Conservation (phyloP, 192 early-diverging fungal genomes). For the Entophlyctis luteolus region DNA sequence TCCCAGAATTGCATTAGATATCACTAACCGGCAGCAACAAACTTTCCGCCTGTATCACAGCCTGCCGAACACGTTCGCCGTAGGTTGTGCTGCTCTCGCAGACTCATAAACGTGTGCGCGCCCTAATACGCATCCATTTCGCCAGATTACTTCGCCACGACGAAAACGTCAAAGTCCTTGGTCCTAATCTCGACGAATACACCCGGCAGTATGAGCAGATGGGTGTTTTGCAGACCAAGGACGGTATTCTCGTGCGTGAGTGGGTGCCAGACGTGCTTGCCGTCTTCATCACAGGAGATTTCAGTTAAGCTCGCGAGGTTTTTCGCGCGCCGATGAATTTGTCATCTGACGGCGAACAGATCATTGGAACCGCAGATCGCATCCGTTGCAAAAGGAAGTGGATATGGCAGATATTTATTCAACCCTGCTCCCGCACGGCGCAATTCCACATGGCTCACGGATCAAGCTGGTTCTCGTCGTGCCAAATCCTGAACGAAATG, state of each 20-base stretch:
- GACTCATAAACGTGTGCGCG: too few relatives aligned
- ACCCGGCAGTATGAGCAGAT: too few relatives aligned
- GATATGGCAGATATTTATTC: constrained; percentile 72
- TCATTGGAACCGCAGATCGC: constrained; percentile 71
- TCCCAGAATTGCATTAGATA: too few relatives aligned
- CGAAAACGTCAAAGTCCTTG: too few relatives aligned
- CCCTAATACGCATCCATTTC: too few relatives aligned
- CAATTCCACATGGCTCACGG: constrained; percentile 82
- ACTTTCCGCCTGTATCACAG: too few relatives aligned
- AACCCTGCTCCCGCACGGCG: constrained; percentile 56
- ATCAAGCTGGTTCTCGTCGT: constrained; percentile 70
- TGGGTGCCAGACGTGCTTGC: constrained; percentile 83
- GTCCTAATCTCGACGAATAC: too few relatives aligned
- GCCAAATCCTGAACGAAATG: constrained; percentile 57
- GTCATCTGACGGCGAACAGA: constrained; percentile 47
- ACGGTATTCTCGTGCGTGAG: constrained; percentile 79
- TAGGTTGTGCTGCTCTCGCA: too few relatives aligned
- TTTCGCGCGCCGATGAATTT: too few relatives aligned
- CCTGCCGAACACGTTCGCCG: too few relatives aligned
- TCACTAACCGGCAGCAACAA: too few relatives aligned
- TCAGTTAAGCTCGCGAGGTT: constrained; percentile 66
- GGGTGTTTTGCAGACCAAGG: constrained; percentile 40
- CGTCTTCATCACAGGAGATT: constrained; percentile 86
- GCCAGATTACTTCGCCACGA: too few relatives aligned
- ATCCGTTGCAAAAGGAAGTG: constrained; percentile 78